A percentile compares a stretch with the other conserved stretches of the same genome.
Evolutionary conservation across 1,284 basidiomycete species (phyloP).

Genomic region (Malassezia brasiliensis): DNA sequence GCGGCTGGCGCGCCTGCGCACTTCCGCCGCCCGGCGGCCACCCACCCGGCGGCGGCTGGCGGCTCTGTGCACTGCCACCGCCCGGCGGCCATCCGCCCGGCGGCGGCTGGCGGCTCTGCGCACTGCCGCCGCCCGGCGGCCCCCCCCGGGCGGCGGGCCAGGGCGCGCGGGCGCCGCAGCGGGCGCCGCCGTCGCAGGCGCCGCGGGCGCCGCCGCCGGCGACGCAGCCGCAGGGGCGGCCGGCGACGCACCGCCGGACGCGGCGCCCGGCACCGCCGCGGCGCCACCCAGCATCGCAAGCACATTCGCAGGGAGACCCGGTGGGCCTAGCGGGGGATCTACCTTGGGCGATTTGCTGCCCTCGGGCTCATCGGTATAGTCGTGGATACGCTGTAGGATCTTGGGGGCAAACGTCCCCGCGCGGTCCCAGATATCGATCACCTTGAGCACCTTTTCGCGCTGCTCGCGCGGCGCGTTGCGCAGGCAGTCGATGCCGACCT

Average conservation of each 20-base stretch:
- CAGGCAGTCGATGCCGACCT: slow-evolving; percentile 21
- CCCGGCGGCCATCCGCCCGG: not conserved
- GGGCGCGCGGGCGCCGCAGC: not conserved
- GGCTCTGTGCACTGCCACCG: not conserved
- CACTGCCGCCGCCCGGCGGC: not conserved
- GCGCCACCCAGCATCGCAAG: slow-evolving; percentile 19
- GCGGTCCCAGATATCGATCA: slow-evolving; percentile 32
- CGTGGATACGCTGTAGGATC: slow-evolving; percentile 19
- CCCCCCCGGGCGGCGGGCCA: not conserved
- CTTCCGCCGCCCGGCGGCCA: slow-evolving; percentile 2
- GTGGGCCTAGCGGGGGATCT: not conserved
- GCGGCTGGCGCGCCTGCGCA: not conserved
- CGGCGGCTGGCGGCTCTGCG: not conserved
- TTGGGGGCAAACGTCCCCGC: slow-evolving; percentile 23
- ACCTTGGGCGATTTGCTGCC: slow-evolving; percentile 1
- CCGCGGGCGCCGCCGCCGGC: not conserved
- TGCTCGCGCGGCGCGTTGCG: slow-evolving; percentile 19
- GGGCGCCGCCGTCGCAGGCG: not conserved
- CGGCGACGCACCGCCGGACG: not conserved
- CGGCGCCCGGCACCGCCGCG: not conserved
- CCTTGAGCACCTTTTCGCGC: slow-evolving; percentile 29
- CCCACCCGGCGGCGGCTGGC: not conserved
- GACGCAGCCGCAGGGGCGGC: not conserved
- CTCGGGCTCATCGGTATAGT: not conserved
- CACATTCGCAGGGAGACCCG: slow-evolving; percentile 17